A percentile compares a stretch with the other conserved stretches of the same genome.
Conservation (phyloP, 1,139 yeast genomes). For the Pichia terricola region DNA sequence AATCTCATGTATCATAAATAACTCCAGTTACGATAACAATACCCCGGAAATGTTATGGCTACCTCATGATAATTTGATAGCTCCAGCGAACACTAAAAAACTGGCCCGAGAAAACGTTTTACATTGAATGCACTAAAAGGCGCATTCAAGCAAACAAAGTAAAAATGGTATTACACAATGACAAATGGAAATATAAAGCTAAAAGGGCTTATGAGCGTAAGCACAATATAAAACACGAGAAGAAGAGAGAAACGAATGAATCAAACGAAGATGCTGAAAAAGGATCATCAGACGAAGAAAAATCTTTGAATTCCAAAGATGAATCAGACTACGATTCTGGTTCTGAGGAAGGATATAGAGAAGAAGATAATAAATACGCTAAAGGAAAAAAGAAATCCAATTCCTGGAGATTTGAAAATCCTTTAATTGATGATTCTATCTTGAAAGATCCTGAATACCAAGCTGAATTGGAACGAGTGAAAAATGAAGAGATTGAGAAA, state of each 20-base stretch:
- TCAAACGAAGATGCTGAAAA: background rate
- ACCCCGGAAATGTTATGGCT: too few relatives aligned
- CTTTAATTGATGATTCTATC: constrained; percentile 11
- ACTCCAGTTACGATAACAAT: too few relatives aligned
- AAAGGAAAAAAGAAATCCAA: constrained; percentile 8
- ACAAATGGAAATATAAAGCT: constrained; percentile 28
- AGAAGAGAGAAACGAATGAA: background rate
- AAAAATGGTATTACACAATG: constrained; percentile 27
- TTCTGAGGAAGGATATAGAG: background rate
- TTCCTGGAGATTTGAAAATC: constrained; percentile 19
- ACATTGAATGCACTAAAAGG: too few relatives aligned
- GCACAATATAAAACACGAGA: constrained; percentile 14
- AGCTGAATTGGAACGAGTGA: constrained; percentile 13
- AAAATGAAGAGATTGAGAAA: constrained; percentile 9
- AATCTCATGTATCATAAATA: too few relatives aligned
- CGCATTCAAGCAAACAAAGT: too few relatives aligned
- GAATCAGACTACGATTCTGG: background rate
- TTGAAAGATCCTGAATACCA: constrained; percentile 19
- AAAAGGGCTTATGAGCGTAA: constrained; percentile 23
- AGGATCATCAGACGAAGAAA: background rate
- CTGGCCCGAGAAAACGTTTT: too few relatives aligned
- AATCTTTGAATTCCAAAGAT: background rate
- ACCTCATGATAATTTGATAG: too few relatives aligned
- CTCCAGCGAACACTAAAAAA: too few relatives aligned
- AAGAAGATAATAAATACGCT: background rate